Evolutionary conservation across 2,329 filamentous ascomycete species (phyloP).

Genomic region (Lasiodiplodia citricola): DNA sequence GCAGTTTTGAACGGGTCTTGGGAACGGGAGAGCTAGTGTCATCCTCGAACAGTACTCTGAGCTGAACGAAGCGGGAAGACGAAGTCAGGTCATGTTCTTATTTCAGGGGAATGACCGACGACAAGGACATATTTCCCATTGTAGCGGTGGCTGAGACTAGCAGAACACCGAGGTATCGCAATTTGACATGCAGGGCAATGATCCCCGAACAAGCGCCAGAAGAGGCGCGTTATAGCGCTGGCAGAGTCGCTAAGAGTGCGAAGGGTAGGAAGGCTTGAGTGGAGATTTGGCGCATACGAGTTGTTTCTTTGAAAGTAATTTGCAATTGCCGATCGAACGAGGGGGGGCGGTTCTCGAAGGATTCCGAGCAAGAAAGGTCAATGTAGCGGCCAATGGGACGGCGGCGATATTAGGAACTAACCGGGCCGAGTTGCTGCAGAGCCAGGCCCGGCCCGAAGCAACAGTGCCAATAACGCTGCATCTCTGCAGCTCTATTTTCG

Average conservation of each 20-base stretch:
- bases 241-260: not conserved
- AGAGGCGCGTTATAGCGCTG: not conserved
- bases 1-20: not conserved
- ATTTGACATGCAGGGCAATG: constrained; percentile 23
- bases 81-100: not conserved
- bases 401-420: not conserved
- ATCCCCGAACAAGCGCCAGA: constrained; percentile 15
- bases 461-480: not conserved
- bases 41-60: not conserved
- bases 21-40: not conserved
- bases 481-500: not conserved
- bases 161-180: constrained; percentile 17
- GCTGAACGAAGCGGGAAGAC: not conserved
- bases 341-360: not conserved
- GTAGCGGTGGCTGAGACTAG: constrained; percentile 17
- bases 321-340: constrained; percentile 1
- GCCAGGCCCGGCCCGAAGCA: not conserved
- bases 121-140: constrained; percentile 7
- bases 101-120: constrained; percentile 11
- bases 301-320: not conserved
- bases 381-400: not conserved
- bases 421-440: constrained; percentile 5
- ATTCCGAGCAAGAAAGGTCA: not conserved
- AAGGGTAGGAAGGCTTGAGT: not conserved
- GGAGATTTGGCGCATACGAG: not conserved